Evolutionary conservation across 2,329 filamentous ascomycete species (phyloP), one percentile per base, ranked within the genome.

Genomic region (Trichophyton mentagrophytes): DNA sequence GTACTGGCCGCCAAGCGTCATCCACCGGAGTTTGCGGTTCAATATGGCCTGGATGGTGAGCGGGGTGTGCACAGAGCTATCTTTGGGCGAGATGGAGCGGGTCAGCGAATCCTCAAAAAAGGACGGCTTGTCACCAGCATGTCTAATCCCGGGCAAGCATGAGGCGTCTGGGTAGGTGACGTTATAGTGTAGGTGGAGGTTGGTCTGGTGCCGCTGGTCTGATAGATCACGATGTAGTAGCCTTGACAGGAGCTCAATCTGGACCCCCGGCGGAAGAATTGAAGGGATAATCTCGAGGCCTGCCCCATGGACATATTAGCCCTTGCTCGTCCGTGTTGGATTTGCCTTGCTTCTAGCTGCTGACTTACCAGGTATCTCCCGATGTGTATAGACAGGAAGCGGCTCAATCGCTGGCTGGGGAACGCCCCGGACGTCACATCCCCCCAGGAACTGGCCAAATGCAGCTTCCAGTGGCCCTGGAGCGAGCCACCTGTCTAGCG

Each of bases 1-100:
- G 72, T 97, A 97, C 72, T 97, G 93, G 0, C 90, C 92, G 57
- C 93, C 93, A 2, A 99, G 82, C 0, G 92, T 97, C 47, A 95
- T 83, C 93, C 93, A 99, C 66, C 92, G 89, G 25, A 97, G 81
- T 64, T 89, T 91, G 64, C 86, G 87, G 61, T 85, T 82, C 49
- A 97, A 78, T 33, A 92, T 83, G 68, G 86, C 85, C 57, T 82
- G 78, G 59, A 88, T 78, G 1, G 82, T 80, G 8, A 96, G 77
- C 1, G 89, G 80, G 63, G 86, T 88, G 74, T 96, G 91, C n/a
- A 90, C 74, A 0, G 72, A 65, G 0, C 87, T 78, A 67, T 95
- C 85, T 60, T 88, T 87, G 5, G 92, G 89, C 27, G 64, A 57
- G 33, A 74, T 61, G 46, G 64, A 15, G 60, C 73, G 67, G 47